Conservation (phyloP, 2,329 filamentous ascomycete genomes). For the Simplicillium sp. region DNA sequence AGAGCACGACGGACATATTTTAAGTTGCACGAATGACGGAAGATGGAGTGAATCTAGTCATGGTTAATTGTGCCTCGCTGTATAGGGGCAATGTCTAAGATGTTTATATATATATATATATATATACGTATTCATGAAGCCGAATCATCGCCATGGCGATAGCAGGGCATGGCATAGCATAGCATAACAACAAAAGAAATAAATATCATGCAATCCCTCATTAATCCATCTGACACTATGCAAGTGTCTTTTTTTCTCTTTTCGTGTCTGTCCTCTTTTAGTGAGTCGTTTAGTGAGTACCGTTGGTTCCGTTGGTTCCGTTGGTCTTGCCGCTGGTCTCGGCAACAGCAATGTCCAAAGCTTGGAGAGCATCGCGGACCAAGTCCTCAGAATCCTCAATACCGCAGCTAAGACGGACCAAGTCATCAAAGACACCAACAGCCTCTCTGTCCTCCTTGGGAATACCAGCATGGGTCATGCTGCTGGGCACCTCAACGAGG, state of each 20-base stretch:
- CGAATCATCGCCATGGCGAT: too few relatives aligned
- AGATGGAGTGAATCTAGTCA: too few relatives aligned
- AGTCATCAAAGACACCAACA: slow-evolving; percentile 88
- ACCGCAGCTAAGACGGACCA: slow-evolving; percentile 87
- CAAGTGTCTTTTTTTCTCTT: neutral
- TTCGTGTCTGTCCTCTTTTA: neutral
- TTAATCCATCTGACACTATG: neutral
- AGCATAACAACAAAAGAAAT: too few relatives aligned
- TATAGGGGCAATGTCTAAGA: too few relatives aligned
- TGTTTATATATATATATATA: too few relatives aligned
- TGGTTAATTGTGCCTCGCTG: too few relatives aligned
- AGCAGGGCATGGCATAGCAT: too few relatives aligned
- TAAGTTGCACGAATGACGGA: too few relatives aligned
- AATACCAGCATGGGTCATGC: slow-evolving; percentile 97
- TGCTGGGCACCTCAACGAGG: slow-evolving; percentile 82
- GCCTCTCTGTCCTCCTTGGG: slow-evolving; percentile 83
- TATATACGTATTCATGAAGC: too few relatives aligned
- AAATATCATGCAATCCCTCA: neutral
- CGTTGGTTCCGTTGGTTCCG: slow-evolving; percentile 13
- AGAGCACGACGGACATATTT: too few relatives aligned
- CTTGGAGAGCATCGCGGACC: slow-evolving; percentile 70
- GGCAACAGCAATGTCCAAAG: slow-evolving; percentile 63
- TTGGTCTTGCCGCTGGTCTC: slow-evolving; percentile 12
- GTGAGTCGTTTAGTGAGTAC: slow-evolving; percentile 15
- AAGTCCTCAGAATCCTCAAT: slow-evolving; percentile 87